Evolutionary conservation across 2,329 filamentous ascomycete genomes (phyloP), one percentile per base, ranked within the genome.

Genomic region (Pyricularia pennisetigena): DNA sequence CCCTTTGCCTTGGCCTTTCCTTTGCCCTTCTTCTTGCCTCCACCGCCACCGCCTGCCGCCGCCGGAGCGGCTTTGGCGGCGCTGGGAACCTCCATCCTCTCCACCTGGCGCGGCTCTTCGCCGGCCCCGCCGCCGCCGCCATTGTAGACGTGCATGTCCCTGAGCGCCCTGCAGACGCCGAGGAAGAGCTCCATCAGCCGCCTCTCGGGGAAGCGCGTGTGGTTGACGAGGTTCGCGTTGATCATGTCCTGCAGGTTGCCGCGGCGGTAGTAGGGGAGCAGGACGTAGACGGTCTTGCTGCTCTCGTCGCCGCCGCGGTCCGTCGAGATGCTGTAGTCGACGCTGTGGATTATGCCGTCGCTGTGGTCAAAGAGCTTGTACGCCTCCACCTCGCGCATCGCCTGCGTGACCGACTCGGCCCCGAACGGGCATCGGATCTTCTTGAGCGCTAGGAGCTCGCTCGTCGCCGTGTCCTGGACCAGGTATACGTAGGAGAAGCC

Each of bases 401-500:
- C 95, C 77, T 92, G 93, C 72, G 93, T 89, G 69, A 99, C 94
- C 29, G 93, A 97, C 83, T 99, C 95, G 79, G 95, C 91, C 72
- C 95, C 95, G 76, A 99, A 98, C 4, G 95, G 94, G 83, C 95
- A 99, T 76, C 94, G 90, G 79, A 99, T 99, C 85, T 99, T 99
- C 81, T 99, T 99, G 70, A 98, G 88, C 23, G 95, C 95, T 78
- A 97, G 94, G 64, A 97, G 86, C 74, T 94, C 88, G 69, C 92
- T 91, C 67, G 88, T 90, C 68, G 87, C 83, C 65, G 91, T 94
- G 78, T 97, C 94, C 83, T 98, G 92, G 70, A 99, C 95, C 69
- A 99, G 91, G 81, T 99, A 99, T 74, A 99, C 95, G 80, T 98
- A 99, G 72, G 93, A 97, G 83, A 99, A 99, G 75, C 95, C 95